Percentiles rank a stretch among this genome's conserved stretches.
Evolutionary conservation across 1,284 basidiomycete species (phyloP).

Genomic region (Cutaneotrichosporon arboriforme): DNA sequence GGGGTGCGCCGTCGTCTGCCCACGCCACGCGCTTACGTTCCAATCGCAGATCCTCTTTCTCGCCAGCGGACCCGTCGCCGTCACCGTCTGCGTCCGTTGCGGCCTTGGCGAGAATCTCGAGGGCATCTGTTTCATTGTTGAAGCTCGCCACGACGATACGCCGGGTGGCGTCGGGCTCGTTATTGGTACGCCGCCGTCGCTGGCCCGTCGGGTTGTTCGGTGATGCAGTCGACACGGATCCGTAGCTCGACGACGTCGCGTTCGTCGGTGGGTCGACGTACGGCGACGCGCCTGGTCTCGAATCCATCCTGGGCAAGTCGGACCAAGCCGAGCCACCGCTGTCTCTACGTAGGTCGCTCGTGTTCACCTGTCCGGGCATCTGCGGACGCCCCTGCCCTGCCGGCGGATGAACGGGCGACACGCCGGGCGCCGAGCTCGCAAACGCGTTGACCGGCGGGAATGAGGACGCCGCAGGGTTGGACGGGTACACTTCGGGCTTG

Average conservation of each 20-base stretch:
- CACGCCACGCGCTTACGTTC: conserved; percentile 21
- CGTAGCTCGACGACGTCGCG: conserved; percentile 19
- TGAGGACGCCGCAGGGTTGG: too few relatives aligned
- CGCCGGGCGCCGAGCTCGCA: too few relatives aligned
- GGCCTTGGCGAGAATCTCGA: conserved; percentile 47
- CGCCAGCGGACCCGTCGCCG: background rate
- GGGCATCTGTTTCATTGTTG: conserved; percentile 48
- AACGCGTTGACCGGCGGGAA: too few relatives aligned
- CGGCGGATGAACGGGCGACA: too few relatives aligned
- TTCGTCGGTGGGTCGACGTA: conserved; percentile 18
- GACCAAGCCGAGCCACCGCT: too few relatives aligned
- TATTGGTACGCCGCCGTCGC: conserved; percentile 6
- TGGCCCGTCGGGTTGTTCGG: conserved; percentile 16
- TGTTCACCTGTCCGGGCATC: conserved; percentile 16
- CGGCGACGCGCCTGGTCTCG: conserved; percentile 2
- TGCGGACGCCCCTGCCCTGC: conserved; percentile 2
- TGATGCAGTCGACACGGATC: conserved; percentile 19
- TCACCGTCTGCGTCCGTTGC: conserved; percentile 34
- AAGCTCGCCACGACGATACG: conserved; percentile 46
- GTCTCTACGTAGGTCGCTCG: background rate
- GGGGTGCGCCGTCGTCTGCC: conserved; percentile 20
- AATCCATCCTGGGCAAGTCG: too few relatives aligned
- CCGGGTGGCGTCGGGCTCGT: conserved; percentile 29
- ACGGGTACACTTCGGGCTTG: conserved; percentile 12
- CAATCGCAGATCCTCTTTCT: conserved; percentile 17